Percentiles rank a stretch among this genome's conserved stretches.
Conservation (phyloP, 2,329 filamentous ascomycete species). For the Aspergillus pseudoviridinutans region DNA sequence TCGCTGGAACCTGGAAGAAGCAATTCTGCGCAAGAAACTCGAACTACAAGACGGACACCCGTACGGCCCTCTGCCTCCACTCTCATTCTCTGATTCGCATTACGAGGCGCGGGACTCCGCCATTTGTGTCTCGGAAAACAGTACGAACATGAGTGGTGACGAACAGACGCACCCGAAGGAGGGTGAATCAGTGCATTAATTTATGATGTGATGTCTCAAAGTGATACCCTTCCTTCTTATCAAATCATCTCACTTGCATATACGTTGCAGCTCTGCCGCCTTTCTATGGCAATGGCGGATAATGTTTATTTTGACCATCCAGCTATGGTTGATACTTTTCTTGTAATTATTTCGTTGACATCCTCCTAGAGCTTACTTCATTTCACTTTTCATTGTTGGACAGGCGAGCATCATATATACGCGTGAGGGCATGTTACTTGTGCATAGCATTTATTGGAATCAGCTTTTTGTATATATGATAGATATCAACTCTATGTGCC, state of each 20-base stretch:
- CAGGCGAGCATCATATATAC: conserved; percentile 12
- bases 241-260: conserved; percentile 6
- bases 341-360: conserved; percentile 13
- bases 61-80: conserved; percentile 37
- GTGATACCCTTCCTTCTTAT: conserved; percentile 24
- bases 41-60: conserved; percentile 32
- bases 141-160: conserved; percentile 9
- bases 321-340: conserved; percentile 7
- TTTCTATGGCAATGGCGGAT: neutral
- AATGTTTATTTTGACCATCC: neutral
- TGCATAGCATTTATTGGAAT: conserved; percentile 24
- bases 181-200: conserved; percentile 9
- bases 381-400: conserved; percentile 3
- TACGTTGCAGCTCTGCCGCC: conserved; percentile 5
- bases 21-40: conserved; percentile 37
- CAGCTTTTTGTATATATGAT: conserved; percentile 1
- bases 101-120: conserved; percentile 28
- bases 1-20: conserved; percentile 42
- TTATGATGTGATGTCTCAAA: conserved; percentile 21
- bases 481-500: neutral
- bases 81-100: conserved; percentile 29
- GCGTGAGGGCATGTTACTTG: conserved; percentile 18
- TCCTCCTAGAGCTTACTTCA: conserved; percentile 1
- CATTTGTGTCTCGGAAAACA: conserved; percentile 21
- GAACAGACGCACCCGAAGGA: conserved; percentile 5